Conservation (phyloP, 345 rosid genomes). For the Mallotus nudiflorus region DNA sequence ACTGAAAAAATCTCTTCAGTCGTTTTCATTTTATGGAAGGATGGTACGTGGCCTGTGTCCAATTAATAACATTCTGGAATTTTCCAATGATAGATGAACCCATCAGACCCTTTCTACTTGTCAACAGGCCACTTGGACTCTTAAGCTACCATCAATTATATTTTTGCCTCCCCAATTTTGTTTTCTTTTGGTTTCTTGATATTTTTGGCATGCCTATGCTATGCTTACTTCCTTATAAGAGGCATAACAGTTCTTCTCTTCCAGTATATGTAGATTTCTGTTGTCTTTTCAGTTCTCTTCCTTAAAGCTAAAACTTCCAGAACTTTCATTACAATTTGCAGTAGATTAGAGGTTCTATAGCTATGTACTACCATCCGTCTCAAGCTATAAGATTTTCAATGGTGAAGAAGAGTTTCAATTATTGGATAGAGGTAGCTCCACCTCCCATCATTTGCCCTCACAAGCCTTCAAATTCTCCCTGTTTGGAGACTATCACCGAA, state of each 20-base stretch:
- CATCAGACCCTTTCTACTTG: no score
- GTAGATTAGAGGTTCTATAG: no score
- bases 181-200: background rate
- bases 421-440: constrained; percentile 52
- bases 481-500: constrained; percentile 42
- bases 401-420: constrained; percentile 17
- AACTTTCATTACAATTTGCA: no score
- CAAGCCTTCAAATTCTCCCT: constrained; percentile 45
- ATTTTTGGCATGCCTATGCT: background rate
- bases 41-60: no score
- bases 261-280: background rate
- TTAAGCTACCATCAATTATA: background rate
- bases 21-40: no score
- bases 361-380: no score
- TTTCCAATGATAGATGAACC: no score
- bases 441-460: constrained; percentile 38
- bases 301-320: no score
- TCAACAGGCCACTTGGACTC: no score
- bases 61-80: no score
- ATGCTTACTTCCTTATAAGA: background rate
- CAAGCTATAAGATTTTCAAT: constrained; percentile 10
- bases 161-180: background rate
- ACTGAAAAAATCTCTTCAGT: no score
- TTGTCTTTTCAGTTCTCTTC: background rate
- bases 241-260: background rate